Evolutionary conservation across 345 rosid genomes (phyloP).

Genomic region (Populus alba): DNA sequence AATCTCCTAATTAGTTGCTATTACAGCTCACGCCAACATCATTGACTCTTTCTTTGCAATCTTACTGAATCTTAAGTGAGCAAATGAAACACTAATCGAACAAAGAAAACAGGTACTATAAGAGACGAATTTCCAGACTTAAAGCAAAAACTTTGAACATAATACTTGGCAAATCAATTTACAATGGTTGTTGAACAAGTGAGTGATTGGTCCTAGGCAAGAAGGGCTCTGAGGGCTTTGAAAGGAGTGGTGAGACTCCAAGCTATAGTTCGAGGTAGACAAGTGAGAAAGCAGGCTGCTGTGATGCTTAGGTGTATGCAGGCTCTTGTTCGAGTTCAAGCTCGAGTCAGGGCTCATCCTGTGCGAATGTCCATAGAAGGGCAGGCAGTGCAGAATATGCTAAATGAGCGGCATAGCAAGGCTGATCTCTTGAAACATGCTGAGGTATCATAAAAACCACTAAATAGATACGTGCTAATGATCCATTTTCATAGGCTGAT

Average conservation of each 20-base stretch:
- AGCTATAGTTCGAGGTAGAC: conserved; percentile 88
- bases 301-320: conserved; percentile 96
- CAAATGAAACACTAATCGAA: neutral
- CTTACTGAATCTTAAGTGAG: neutral
- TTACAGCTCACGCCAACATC: too few relatives aligned
- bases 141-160: neutral
- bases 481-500: neutral
- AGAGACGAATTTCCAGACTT: neutral
- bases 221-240: conserved; percentile 85
- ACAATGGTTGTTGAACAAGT: neutral
- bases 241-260: conserved; percentile 93
- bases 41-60: neutral
- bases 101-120: neutral
- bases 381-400: conserved; percentile 70
- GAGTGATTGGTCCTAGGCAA: conserved; percentile 44
- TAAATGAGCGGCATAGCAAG: conserved; percentile 54
- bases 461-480: neutral
- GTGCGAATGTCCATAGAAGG: conserved; percentile 86
- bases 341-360: conserved; percentile 87
- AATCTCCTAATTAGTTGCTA: too few relatives aligned
- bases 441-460: conserved; percentile 44
- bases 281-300: conserved; percentile 96
- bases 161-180: neutral
- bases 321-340: conserved; percentile 94
- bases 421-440: conserved; percentile 71